A percentile compares a stretch with the other conserved stretches of the same genome.
Conservation (phyloP, 805 yeast genomes). For the Komagataella kurtzmanii region DNA sequence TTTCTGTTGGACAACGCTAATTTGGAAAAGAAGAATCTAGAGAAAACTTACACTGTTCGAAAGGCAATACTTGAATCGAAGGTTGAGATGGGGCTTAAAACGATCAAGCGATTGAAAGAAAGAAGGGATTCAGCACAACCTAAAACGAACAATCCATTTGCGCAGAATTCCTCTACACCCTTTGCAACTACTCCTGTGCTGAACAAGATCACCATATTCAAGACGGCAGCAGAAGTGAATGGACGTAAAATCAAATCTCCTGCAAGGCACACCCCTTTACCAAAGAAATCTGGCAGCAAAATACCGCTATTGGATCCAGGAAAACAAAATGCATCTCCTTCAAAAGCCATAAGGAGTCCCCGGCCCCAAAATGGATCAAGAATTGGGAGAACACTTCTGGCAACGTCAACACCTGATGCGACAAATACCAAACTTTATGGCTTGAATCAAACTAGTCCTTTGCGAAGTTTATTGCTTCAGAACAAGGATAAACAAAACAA, state of each 20-base stretch:
- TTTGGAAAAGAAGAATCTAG: conserved; percentile 3
- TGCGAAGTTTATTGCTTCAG: background rate
- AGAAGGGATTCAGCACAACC: conserved; percentile 1
- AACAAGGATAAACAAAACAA: background rate
- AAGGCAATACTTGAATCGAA: conserved; percentile 3
- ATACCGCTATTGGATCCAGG: background rate
- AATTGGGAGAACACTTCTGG: background rate
- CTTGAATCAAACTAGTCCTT: background rate
- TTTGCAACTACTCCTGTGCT: conserved; percentile 12
- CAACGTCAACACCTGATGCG: conserved; percentile 6
- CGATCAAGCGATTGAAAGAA: conserved; percentile 1
- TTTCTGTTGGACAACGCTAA: background rate
- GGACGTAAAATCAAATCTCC: conserved; percentile 1
- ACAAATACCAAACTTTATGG: background rate
- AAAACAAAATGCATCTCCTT: background rate
- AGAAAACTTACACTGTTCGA: conserved; percentile 3
- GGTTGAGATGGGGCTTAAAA: conserved; percentile 4
- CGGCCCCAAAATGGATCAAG: background rate
- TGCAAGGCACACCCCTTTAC: background rate
- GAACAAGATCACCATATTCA: conserved; percentile 4
- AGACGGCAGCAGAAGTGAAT: conserved; percentile 1
- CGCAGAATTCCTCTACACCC: conserved; percentile 1
- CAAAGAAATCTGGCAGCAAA: background rate
- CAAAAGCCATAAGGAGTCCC: background rate
- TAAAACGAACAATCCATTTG: conserved; percentile 2